Evolutionary conservation across 225 moss, liverwort and hornwort genomes (phyloP), one percentile per base, ranked within the genome.

Genomic region (Pleurozium schreberi): DNA sequence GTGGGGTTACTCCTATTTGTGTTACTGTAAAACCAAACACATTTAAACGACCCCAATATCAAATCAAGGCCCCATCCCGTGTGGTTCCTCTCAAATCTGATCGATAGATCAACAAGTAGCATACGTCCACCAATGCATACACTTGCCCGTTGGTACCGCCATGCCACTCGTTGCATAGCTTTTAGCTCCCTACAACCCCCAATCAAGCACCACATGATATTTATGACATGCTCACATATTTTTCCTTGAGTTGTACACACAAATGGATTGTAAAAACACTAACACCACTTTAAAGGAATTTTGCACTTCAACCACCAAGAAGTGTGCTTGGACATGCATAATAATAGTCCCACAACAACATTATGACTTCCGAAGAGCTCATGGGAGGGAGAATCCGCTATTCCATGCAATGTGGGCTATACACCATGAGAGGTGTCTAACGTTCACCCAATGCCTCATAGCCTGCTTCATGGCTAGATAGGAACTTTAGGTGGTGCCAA

Each of bases 121-220:
- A 70, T 9, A 43, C 1, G 0, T 43, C 10, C 9, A 10, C 3
- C 5, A 1, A 71, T 0, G 5, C 5, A 16, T 0, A 2, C 10
- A 27, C 16, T 71, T 43, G 71, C 43, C 10, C 9, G 6, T 6
- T 71, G 16, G 10, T 27, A 71, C 9, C 5, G 10, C 43, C 27
- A 71, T 0, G 17, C 43, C 27, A 43, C 43, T 0, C 1, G 3
- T 43, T 71, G 43, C 16, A 71, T 43, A 43, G 3, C 12, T 3
- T 71, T 3, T 27, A 43, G 43, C 3, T 27, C 3, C 43, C 10
- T 43, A 6, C 2, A 71, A 27, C 2, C 27, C 5, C 16, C n/a
- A n/a, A 71, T 43, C 27, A n/a, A n/a, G n/a, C n/a, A n/a, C n/a
- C n/a, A n/a, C n/a, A n/a, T n/a, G n/a, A n/a, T n/a, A n/a, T n/a